These are phyloP conservation scores for Lactarius sp. DNA, from an alignment of 768 basidiomycete genomes.

Conservation along the genomic window DNA sequence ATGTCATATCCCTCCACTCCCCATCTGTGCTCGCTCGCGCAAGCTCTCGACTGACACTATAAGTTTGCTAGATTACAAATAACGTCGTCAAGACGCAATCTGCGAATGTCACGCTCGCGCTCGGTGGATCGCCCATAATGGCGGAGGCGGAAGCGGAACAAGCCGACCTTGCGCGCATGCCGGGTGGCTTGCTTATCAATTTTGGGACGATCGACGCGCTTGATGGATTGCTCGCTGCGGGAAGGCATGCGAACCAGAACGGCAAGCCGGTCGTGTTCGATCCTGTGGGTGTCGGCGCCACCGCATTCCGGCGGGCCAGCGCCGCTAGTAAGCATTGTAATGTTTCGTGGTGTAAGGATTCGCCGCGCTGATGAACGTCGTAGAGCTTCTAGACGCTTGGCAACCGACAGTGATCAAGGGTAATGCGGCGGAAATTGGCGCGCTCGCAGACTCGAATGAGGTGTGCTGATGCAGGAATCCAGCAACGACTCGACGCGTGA, in stretches of 20 bases:
- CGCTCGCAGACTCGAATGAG: conserved; percentile 70
- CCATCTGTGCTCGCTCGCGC: neutral
- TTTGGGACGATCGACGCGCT: conserved; percentile 74
- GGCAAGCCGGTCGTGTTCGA: conserved; percentile 82
- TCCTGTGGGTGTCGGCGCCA: conserved; percentile 89
- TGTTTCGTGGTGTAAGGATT: no score
- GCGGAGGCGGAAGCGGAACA: conserved; percentile 80
- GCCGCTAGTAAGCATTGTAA: conserved; percentile 44
- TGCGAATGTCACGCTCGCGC: conserved; percentile 82
- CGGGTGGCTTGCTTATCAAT: conserved; percentile 74
- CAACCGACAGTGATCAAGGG: conserved; percentile 93
- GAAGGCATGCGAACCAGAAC: conserved; percentile 58
- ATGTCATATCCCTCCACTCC: neutral
- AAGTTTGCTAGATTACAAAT: conserved; percentile 68
- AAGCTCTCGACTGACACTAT: neutral
- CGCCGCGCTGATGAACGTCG: neutral
- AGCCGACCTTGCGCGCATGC: conserved; percentile 63
- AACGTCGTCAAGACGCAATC: conserved; percentile 85
- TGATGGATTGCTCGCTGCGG: conserved; percentile 73
- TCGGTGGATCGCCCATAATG: conserved; percentile 94
- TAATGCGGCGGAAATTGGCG: conserved; percentile 84
- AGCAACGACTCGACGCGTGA: neutral
- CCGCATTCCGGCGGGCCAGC: conserved; percentile 56
- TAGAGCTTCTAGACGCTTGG: conserved; percentile 69
- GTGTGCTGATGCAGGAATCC: conserved; percentile 35